These are phyloP conservation scores for Tylopilus intermedius DNA, from an alignment of 768 basidiomycete genomes.

Conservation along the genomic window DNA sequence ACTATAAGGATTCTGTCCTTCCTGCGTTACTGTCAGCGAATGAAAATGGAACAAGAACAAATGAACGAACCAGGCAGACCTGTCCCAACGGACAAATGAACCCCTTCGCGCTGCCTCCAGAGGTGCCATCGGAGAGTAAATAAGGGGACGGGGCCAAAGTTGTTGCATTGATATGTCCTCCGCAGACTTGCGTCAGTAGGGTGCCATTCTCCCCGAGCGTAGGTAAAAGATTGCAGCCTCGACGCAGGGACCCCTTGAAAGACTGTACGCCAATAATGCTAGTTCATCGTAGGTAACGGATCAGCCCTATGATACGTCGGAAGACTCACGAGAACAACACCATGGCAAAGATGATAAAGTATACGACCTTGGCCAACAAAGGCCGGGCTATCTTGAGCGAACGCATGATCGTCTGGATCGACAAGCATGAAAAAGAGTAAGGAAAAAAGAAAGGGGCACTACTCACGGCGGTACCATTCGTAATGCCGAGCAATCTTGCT, in stretches of 20 bases:
- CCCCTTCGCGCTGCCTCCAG: conserved; percentile 55
- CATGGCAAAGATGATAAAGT: conserved; percentile 89
- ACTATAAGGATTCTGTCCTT: conserved; percentile 58
- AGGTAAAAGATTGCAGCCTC: conserved; percentile 54
- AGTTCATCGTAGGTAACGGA: neutral
- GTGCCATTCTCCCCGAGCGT: conserved; percentile 49
- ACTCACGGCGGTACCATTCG: conserved; percentile 85
- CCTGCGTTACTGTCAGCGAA: conserved; percentile 33
- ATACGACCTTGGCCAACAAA: conserved; percentile 82
- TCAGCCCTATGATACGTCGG: neutral
- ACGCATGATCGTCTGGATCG: conserved; percentile 72
- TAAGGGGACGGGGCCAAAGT: conserved; percentile 46
- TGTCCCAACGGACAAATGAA: conserved; percentile 88
- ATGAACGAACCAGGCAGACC: conserved; percentile 58
- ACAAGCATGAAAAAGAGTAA: conserved; percentile 8
- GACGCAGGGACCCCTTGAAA: conserved; percentile 79
- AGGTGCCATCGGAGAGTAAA: conserved; percentile 35
- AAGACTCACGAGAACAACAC: conserved; percentile 71
- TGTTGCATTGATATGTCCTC: conserved; percentile 67
- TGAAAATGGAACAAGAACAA: neutral
- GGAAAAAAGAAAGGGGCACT: neutral
- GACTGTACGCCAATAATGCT: conserved; percentile 90
- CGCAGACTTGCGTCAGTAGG: conserved; percentile 62
- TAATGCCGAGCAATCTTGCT: conserved; percentile 78
- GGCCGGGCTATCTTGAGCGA: conserved; percentile 88